Percentiles rank a stretch among this genome's conserved stretches.
Evolutionary conservation across 2,329 filamentous ascomycete genomes (phyloP).

Genomic region (Pyricularia pennisetigena): DNA sequence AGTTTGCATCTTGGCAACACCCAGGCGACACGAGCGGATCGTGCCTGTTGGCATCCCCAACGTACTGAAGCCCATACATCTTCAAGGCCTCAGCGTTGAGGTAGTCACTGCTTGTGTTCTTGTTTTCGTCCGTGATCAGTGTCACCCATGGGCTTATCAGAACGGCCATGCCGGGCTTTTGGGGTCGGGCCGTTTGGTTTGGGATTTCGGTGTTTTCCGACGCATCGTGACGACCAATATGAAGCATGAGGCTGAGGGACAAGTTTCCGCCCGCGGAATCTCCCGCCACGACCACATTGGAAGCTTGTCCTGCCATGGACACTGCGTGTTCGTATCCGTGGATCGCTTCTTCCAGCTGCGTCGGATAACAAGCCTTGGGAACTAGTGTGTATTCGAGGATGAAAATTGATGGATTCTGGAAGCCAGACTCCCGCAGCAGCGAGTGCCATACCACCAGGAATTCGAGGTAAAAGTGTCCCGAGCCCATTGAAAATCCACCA

Average conservation of each 20-base stretch:
- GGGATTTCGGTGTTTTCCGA: constrained; percentile 11
- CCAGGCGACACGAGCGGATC: constrained; percentile 62
- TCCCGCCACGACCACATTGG: constrained; percentile 60
- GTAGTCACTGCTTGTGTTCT: constrained; percentile 65
- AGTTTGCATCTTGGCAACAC: constrained; percentile 50
- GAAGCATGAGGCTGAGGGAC: constrained; percentile 61
- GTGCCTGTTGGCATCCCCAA: background rate
- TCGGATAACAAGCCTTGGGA: constrained; percentile 63
- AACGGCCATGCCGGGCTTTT: constrained; percentile 49
- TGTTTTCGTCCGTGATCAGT: constrained; percentile 57
- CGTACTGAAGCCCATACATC: constrained; percentile 15
- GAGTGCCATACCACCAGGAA: constrained; percentile 66
- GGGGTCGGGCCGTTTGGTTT: constrained; percentile 13
- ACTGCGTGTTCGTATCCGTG: constrained; percentile 64
- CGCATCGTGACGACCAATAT: constrained; percentile 37
- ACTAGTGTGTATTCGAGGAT: constrained; percentile 74
- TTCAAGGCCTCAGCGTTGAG: constrained; percentile 57
- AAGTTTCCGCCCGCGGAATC: constrained; percentile 74
- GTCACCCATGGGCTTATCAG: constrained; percentile 77
- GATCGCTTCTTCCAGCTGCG: constrained; percentile 60
- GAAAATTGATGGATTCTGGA: constrained; percentile 68
- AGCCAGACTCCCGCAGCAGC: constrained; percentile 54
- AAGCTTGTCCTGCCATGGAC: constrained; percentile 43
- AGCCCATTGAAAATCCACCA: constrained; percentile 78
- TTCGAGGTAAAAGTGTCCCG: constrained; percentile 74